Base-by-base conservation (phyloP, 768 basidiomycete species). In the Paxillus involutus region DNA sequence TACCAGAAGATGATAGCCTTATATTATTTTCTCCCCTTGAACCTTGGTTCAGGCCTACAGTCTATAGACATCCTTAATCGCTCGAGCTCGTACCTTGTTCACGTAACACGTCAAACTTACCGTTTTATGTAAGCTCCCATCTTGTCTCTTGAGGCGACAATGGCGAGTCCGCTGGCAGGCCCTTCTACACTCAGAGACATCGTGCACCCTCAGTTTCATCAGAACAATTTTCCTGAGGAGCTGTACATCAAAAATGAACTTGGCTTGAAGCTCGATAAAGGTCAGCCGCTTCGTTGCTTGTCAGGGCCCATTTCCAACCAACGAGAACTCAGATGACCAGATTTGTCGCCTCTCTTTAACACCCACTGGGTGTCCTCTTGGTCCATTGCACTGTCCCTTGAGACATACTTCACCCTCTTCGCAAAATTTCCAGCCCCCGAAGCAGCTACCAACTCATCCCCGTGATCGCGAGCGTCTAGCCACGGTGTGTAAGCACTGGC, bases 401-500 rank as follows among this genome's bases (percentile, higher is more conserved):
- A 82, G 97, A 16, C 97, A 99, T 69, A 98, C 96, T 2, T 76
- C 81, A 0, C 95, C 97, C 3, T 94, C 94, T 19, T 72, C 83
- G 3, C 82, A 83, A 55, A 98, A 99, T 69, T 98, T 98, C 61
- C 88, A 91, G 65, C 90, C 92, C 1, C 86, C 91, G 9, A 88
- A 89, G 52, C 85, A 89, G 51, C 73, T 86, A 3, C 92, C 94
- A 1, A 83, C 82, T 1, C 91, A 95, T 64, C 91, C 89, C 14
- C 83, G 89, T 43, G 89, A 93, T 64, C 75, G 90, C 59, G 91
- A 92, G 61, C 82, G 90, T 41, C 77, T 93, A 41, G 83, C 89
- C 19, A 97, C 96, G 3, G 95, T 99, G 16, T 99, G 97, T 76
- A 98, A 98, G 73, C 97, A 98, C 74, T 98, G 96, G 90, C 83